Evolutionary conservation across 2,329 filamentous ascomycete genomes (phyloP).

Genomic region (Grosmannia huntii): DNA sequence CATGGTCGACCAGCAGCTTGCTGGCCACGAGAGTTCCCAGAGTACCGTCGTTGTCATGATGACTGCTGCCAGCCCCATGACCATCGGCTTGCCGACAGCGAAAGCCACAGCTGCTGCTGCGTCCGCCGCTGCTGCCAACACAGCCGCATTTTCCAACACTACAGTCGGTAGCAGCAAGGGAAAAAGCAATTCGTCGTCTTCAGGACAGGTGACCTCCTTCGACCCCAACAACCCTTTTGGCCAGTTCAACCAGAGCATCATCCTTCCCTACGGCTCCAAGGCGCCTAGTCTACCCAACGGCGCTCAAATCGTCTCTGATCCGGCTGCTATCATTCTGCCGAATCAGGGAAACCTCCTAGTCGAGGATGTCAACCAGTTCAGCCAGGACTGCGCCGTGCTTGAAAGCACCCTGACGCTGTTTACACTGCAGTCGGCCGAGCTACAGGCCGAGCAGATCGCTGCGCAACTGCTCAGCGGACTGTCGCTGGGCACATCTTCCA

Average conservation of each 20-base stretch:
- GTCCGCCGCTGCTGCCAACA: constrained; percentile 9
- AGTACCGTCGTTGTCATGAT: constrained; percentile 25
- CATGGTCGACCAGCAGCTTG: constrained; percentile 25
- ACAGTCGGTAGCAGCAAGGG: constrained; percentile 5
- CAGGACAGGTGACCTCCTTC: constrained; percentile 13
- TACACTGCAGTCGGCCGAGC: constrained; percentile 15
- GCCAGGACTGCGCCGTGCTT: constrained; percentile 20
- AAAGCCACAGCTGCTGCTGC: constrained; percentile 10
- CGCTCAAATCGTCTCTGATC: constrained; percentile 22
- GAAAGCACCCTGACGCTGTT: constrained; percentile 16
- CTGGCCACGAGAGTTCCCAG: constrained; percentile 22
- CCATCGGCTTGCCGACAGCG: constrained; percentile 15
- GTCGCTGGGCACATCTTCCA: constrained; percentile 9
- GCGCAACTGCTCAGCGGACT: constrained; percentile 16
- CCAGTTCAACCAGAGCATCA: constrained; percentile 19
- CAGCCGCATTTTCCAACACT: constrained; percentile 3
- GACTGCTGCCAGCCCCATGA: constrained; percentile 23
- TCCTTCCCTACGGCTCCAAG: constrained; percentile 21
- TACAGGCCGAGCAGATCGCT: constrained; percentile 19
- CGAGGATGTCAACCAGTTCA: constrained; percentile 20
- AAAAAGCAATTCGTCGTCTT: not conserved
- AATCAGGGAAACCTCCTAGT: constrained; percentile 21
- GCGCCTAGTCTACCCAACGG: constrained; percentile 17
- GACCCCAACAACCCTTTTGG: constrained; percentile 22
- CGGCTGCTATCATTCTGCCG: constrained; percentile 25